Conservation (phyloP, 2,329 filamentous ascomycete species). For the Talaromyces sp. region DNA sequence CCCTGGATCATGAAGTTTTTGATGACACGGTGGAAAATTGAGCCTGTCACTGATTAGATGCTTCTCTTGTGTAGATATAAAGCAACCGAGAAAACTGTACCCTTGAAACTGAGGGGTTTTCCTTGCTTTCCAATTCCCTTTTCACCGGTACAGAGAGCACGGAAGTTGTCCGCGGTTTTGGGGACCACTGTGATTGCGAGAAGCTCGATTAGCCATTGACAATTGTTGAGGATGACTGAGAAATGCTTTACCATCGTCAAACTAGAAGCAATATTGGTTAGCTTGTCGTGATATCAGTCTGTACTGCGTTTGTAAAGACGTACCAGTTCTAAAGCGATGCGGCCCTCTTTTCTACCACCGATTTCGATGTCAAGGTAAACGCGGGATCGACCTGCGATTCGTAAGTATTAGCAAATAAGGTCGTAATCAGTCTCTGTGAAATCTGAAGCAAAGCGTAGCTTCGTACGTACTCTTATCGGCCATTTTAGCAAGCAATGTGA, state of each 20-base stretch:
- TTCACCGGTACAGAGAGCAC: slow-evolving; percentile 88
- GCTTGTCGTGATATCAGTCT: not conserved
- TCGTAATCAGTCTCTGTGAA: too few species aligned
- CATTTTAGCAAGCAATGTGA: slow-evolving; percentile 6
- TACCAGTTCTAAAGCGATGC: slow-evolving; percentile 82
- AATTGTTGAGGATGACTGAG: not conserved
- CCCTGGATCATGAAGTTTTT: slow-evolving; percentile 99
- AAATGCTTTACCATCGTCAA: slow-evolving; percentile 45
- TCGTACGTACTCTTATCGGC: slow-evolving; percentile 9
- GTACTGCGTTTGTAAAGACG: slow-evolving; percentile 29
- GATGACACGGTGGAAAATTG: slow-evolving; percentile 91
- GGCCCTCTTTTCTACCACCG: slow-evolving; percentile 68
- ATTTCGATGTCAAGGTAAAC: slow-evolving; percentile 94
- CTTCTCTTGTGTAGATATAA: not conserved
- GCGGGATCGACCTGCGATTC: slow-evolving; percentile 58
- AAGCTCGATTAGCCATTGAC: slow-evolving; percentile 2
- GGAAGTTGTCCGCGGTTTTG: slow-evolving; percentile 96
- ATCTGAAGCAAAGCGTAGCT: not conserved
- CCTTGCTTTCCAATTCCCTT: slow-evolving; percentile 79
- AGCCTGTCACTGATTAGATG: slow-evolving; percentile 50
- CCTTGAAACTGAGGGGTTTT: slow-evolving; percentile 88
- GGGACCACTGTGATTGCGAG: slow-evolving; percentile 61
- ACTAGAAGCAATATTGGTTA: slow-evolving; percentile 33
- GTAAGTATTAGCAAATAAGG: not conserved
- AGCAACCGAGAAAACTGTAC: slow-evolving; percentile 26